These are phyloP conservation scores for Albifimbria verrucaria DNA, from an alignment of 2,329 filamentous ascomycete species.

Conservation along the genomic window DNA sequence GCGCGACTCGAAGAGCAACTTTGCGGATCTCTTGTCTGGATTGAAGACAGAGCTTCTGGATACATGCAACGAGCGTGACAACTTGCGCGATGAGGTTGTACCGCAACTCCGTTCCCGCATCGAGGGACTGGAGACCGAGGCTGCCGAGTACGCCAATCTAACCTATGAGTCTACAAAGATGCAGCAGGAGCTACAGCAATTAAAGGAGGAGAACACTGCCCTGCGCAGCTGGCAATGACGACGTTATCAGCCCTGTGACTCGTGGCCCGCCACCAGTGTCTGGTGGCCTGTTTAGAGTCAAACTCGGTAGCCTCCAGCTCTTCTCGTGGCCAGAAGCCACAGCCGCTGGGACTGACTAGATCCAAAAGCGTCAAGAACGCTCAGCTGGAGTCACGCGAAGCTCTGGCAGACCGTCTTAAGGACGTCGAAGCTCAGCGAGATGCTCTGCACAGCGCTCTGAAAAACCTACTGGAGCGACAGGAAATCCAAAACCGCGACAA, in stretches of 20 bases:
- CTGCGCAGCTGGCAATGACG: slow-evolving; percentile 39
- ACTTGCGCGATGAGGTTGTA: slow-evolving; percentile 83
- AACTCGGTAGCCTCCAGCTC: slow-evolving; percentile 62
- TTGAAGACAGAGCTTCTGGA: slow-evolving; percentile 79
- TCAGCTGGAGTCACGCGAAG: slow-evolving; percentile 59
- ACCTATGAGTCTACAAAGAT: slow-evolving; percentile 79
- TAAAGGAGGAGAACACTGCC: slow-evolving; percentile 65
- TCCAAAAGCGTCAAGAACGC: slow-evolving; percentile 55
- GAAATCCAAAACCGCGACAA: slow-evolving; percentile 81
- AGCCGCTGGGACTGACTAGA: slow-evolving; percentile 47
- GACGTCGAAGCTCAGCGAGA: slow-evolving; percentile 93
- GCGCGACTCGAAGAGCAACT: slow-evolving; percentile 82
- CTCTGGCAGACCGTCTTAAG: slow-evolving; percentile 75
- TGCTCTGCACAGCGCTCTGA: slow-evolving; percentile 82
- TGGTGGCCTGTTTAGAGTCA: slow-evolving; percentile 58
- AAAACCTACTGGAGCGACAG: slow-evolving; percentile 80
- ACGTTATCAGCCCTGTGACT: slow-evolving; percentile 16
- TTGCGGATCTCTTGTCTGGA: slow-evolving; percentile 84
- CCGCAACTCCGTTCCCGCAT: slow-evolving; percentile 73
- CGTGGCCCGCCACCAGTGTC: slow-evolving; percentile 28
- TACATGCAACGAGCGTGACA: slow-evolving; percentile 84
- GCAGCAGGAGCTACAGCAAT: slow-evolving; percentile 76
- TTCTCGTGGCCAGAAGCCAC: slow-evolving; percentile 35
- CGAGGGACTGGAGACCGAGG: slow-evolving; percentile 74
- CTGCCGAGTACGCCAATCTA: slow-evolving; percentile 67